Evolutionary conservation across 129 eudicot genomes (phyloP).

Genomic region (Scalesia atractyloides): DNA sequence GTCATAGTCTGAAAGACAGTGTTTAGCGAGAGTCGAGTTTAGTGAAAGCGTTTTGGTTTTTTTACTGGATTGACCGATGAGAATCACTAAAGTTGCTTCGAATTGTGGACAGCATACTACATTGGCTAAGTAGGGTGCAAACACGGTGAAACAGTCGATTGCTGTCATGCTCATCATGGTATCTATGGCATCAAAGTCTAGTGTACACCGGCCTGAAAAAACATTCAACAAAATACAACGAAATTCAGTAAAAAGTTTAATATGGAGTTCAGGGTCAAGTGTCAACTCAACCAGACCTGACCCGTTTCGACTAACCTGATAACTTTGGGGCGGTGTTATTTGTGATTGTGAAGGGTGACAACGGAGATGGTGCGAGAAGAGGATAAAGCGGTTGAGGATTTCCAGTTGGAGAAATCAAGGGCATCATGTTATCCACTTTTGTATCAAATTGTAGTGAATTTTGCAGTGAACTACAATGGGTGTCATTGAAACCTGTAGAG

Average conservation of each 20-base stretch:
- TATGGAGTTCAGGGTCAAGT: not conserved
- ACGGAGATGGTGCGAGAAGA: conserved; percentile 91
- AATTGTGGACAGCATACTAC: conserved; percentile 97
- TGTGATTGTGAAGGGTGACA: conserved; percentile 88
- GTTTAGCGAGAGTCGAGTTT: conserved; percentile 62
- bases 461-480: conserved; percentile 37
- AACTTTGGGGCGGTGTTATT: conserved; percentile 76
- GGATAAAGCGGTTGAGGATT: conserved; percentile 95
- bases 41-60: conserved; percentile 61
- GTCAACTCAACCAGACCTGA: conserved; percentile 3
- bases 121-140: conserved; percentile 84
- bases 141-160: conserved; percentile 77
- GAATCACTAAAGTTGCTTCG: conserved; percentile 79
- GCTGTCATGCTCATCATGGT: conserved; percentile 73
- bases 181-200: conserved; percentile 68
- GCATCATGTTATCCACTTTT: conserved; percentile 57
- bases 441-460: conserved; percentile 22
- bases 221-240: not conserved
- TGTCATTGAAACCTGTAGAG: conserved; percentile 48
- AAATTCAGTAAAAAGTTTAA: not conserved
- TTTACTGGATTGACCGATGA: conserved; percentile 87
- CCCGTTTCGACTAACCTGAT: conserved; percentile 51
- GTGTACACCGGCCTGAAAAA: conserved; percentile 64
- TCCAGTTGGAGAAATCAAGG: conserved; percentile 67
- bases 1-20: conserved; percentile 81